These are phyloP conservation scores for Triticum urartu DNA, from an alignment of 176 grass and related monocot species.

Conservation along the genomic window DNA sequence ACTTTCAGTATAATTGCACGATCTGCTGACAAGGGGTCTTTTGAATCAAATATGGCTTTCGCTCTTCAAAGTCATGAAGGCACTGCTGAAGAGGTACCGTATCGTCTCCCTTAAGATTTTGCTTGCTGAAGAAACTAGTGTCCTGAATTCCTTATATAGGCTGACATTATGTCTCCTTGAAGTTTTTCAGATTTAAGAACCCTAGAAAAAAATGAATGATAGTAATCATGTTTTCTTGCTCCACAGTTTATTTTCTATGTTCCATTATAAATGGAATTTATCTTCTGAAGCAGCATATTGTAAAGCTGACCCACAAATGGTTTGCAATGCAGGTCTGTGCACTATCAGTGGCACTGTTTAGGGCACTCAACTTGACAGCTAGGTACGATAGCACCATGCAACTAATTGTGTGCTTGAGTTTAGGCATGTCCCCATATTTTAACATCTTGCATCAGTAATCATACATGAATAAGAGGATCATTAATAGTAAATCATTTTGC, in stretches of 20 bases:
- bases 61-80: conserved; percentile 76
- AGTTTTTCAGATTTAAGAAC: conserved; percentile 4
- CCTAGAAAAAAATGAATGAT: not conserved
- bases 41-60: conserved; percentile 78
- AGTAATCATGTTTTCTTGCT: conserved; percentile 8
- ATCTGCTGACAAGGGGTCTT: conserved; percentile 59
- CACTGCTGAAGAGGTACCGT: conserved; percentile 80
- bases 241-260: conserved; percentile 23
- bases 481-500: not conserved
- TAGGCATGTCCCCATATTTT: not conserved
- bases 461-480: not conserved
- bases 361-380: conserved; percentile 85
- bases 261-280: conserved; percentile 1
- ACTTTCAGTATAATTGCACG: conserved; percentile 65
- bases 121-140: conserved; percentile 12
- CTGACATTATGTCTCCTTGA: not conserved
- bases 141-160: not conserved
- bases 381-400: conserved; percentile 49
- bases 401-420: conserved; percentile 19
- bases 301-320: conserved; percentile 24
- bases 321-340: conserved; percentile 73
- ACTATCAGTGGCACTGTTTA: conserved; percentile 88
- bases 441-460: not conserved
- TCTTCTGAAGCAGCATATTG: not conserved
- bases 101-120: not conserved